Evolutionary conservation across 208 protist genomes (phyloP).

Genomic region (Leishmania braziliensis): DNA sequence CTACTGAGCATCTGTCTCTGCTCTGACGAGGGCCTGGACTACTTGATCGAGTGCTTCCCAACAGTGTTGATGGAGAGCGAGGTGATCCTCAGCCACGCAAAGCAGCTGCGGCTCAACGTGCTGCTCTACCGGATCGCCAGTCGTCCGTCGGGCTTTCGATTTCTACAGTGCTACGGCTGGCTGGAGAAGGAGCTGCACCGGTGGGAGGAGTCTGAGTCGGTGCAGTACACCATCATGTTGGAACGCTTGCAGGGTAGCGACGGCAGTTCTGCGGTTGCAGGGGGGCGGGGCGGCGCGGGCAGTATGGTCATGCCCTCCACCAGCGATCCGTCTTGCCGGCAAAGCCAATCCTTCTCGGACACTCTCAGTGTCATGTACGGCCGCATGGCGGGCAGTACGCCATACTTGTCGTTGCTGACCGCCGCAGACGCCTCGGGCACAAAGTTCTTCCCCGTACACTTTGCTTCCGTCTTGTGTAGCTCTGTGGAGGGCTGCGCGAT

Average conservation of each 20-base stretch:
- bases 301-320: slow-evolving; percentile 9
- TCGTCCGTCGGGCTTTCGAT: slow-evolving; percentile 75
- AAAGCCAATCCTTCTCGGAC: slow-evolving; percentile 60
- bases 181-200: slow-evolving; percentile 77
- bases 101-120: slow-evolving; percentile 58
- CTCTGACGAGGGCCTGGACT: slow-evolving; percentile 86
- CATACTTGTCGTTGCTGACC: slow-evolving; percentile 41
- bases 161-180: slow-evolving; percentile 88
- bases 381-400: slow-evolving; percentile 10
- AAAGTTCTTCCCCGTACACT: slow-evolving; percentile 84
- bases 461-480: slow-evolving; percentile 74
- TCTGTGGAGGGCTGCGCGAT: slow-evolving; percentile 78
- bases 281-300: slow-evolving; percentile 3
- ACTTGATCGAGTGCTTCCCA: slow-evolving; percentile 81
- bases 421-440: slow-evolving; percentile 32
- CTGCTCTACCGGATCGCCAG: slow-evolving; percentile 85
- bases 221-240: slow-evolving; percentile 55
- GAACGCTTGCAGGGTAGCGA: slow-evolving; percentile 55
- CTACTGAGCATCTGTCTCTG: slow-evolving; percentile 86
- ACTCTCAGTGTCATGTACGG: slow-evolving; percentile 19
- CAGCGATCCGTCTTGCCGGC: slow-evolving; percentile 28
- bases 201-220: slow-evolving; percentile 76
- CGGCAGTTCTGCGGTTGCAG: slow-evolving; percentile 7
- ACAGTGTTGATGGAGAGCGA: slow-evolving; percentile 87
- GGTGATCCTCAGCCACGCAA: slow-evolving; percentile 67